Base-by-base conservation (phyloP, 1,139 yeast genomes). In the Suhomyces panamericanus region DNA sequence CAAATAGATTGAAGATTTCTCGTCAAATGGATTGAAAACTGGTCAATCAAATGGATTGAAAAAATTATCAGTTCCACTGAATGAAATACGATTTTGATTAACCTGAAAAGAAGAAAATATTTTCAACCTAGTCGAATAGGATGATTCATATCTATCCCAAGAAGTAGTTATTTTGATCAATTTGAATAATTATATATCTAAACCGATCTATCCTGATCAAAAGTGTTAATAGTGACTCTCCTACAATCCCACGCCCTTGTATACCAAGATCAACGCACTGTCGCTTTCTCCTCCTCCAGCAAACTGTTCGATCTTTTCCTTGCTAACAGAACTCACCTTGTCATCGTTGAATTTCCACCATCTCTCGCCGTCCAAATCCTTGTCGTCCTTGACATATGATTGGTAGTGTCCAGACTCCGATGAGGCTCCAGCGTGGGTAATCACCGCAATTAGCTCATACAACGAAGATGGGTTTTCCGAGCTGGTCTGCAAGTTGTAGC, bases 231-330 rank as follows among this genome's bases (percentile, higher is more conserved):
- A 5, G 24, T 20, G 24, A 5, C 8, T 20, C 24, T 13, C 14
- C 56, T 58, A 69, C 53, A 75, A 60, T 15, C 93, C 95, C 55
- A 83, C 79, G 4, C 89, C 95, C 60, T 85, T 85, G 73, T 93
- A 93, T 44, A 93, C 68, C 54, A 91, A 76, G 50, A 95, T 84
- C 66, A 93, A 79, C 1, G 99, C 99, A 58, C 95, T 83, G 66
- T 93, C 99, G 56, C 96, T 84, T 69, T 95, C 99, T 49, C 99
- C 97, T 42, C 99, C 99, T 38, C 99, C 99, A 8, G 97, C 87
- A 52, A 95, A 76, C 44, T 79, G 69, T 62, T 89, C 96, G 50
- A 93, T 81, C 61, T 81, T 88, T 43, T 89, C 95, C 60, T 81
- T 87, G 48, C 76, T 79, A 13, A 91, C 90, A 33, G 77, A 69